These are phyloP conservation scores for Calocybe cyanea DNA, from an alignment of 768 basidiomycete genomes.

Conservation along the genomic window DNA sequence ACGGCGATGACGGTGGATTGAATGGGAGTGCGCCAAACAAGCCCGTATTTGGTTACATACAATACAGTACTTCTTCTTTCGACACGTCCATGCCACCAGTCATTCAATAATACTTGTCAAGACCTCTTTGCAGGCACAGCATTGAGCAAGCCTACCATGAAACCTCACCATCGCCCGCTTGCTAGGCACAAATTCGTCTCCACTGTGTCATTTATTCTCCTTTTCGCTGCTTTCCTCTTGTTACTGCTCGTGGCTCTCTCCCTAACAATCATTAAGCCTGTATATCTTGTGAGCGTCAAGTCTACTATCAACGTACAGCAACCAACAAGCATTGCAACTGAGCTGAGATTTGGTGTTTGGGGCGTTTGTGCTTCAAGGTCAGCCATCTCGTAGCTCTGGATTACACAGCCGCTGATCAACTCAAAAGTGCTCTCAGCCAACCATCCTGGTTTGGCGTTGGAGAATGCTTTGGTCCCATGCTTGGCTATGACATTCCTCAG, in stretches of 20 bases:
- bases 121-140: too few relatives aligned
- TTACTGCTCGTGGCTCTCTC: conserved; percentile 75
- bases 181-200: conserved; percentile 45
- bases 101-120: too few relatives aligned
- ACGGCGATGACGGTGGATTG: neutral
- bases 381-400: conserved; percentile 16
- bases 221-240: conserved; percentile 64
- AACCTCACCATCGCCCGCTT: conserved; percentile 35
- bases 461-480: conserved; percentile 55
- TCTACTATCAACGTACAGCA: conserved; percentile 29
- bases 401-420: neutral
- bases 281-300: conserved; percentile 56
- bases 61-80: too few relatives aligned
- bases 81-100: too few relatives aligned
- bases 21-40: conserved; percentile 1
- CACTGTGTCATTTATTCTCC: conserved; percentile 41
- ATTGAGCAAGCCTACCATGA: too few relatives aligned
- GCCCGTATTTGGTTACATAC: conserved; percentile 4
- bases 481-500: conserved; percentile 67
- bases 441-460: conserved; percentile 38
- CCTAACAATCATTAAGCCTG: conserved; percentile 65
- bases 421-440: conserved; percentile 25
- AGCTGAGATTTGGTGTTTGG: conserved; percentile 77
- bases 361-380: conserved; percentile 61
- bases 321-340: conserved; percentile 50